Percentiles rank a stretch among this genome's conserved stretches.
Conservation (phyloP, 306 rosid genomes). For the Quercus mongolica region DNA sequence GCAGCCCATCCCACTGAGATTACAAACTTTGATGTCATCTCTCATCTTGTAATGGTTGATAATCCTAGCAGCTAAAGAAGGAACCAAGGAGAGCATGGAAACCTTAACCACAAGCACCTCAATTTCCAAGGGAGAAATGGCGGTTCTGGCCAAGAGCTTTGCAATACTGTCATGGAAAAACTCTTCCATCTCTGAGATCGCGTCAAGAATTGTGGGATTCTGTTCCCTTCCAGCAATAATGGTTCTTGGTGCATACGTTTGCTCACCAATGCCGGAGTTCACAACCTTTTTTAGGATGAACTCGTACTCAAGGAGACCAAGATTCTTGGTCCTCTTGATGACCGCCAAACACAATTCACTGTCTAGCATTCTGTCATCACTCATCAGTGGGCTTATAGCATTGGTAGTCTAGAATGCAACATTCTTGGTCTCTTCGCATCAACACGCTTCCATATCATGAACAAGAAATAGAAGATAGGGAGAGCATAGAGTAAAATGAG, state of each 20-base stretch:
- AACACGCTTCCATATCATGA: conserved; percentile 52
- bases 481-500: conserved; percentile 34
- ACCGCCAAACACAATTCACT: conserved; percentile 48
- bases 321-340: conserved; percentile 37
- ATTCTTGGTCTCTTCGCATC: conserved; percentile 45
- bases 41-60: conserved; percentile 68
- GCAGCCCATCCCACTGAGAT: conserved; percentile 91
- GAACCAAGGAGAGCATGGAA: conserved; percentile 51
- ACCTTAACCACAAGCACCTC: conserved; percentile 78
- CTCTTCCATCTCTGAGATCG: conserved; percentile 63
- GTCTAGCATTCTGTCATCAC: conserved; percentile 65
- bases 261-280: conserved; percentile 85
- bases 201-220: conserved; percentile 43
- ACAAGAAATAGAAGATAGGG: conserved; percentile 33
- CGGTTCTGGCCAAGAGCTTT: conserved; percentile 45
- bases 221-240: conserved; percentile 48
- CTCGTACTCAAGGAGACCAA: conserved; percentile 67
- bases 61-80: conserved; percentile 62
- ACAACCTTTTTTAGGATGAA: conserved; percentile 84
- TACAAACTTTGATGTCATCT: conserved; percentile 63
- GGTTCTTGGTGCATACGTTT: conserved; percentile 77
- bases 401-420: conserved; percentile 74
- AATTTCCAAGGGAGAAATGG: conserved; percentile 51
- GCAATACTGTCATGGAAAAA: conserved; percentile 57
- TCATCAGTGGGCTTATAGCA: conserved; percentile 69